Evolutionary conservation across 2,329 filamentous ascomycete species (phyloP).

Genomic region (Venturia carpophila): DNA sequence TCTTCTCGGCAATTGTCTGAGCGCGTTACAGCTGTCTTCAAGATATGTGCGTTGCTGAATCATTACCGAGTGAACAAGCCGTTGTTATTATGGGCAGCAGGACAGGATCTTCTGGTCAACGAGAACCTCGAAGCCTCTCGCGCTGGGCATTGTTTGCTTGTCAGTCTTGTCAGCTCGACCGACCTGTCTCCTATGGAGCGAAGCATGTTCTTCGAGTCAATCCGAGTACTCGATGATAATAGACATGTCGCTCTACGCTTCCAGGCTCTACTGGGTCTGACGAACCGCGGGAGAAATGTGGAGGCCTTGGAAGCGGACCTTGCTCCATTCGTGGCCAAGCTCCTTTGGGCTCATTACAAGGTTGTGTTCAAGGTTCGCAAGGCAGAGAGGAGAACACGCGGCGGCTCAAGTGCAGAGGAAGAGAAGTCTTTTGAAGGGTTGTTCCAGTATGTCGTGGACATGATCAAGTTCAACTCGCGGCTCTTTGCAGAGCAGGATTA

Average conservation of each 20-base stretch:
- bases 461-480: constrained; percentile 70
- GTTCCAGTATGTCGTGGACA: constrained; percentile 57
- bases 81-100: constrained; percentile 31
- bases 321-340: constrained; percentile 28
- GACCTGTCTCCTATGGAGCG: constrained; percentile 31
- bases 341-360: constrained; percentile 30
- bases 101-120: constrained; percentile 32
- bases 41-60: constrained; percentile 30
- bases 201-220: constrained; percentile 33
- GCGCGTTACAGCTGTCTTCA: constrained; percentile 27
- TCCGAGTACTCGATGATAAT: constrained; percentile 26
- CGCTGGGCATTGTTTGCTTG: constrained; percentile 31
- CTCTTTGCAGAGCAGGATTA: constrained; percentile 56
- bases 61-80: constrained; percentile 32
- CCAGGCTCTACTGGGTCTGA: constrained; percentile 31
- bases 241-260: constrained; percentile 29
- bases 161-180: constrained; percentile 28
- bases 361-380: constrained; percentile 27
- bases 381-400: constrained; percentile 25
- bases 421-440: constrained; percentile 45
- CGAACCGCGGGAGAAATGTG: constrained; percentile 32
- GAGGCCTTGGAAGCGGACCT: constrained; percentile 32
- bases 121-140: constrained; percentile 29
- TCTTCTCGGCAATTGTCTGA: constrained; percentile 25
- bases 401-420: constrained; percentile 24